Conservation (phyloP, 2,329 filamentous ascomycete species). For the Juglanconis sp. region DNA sequence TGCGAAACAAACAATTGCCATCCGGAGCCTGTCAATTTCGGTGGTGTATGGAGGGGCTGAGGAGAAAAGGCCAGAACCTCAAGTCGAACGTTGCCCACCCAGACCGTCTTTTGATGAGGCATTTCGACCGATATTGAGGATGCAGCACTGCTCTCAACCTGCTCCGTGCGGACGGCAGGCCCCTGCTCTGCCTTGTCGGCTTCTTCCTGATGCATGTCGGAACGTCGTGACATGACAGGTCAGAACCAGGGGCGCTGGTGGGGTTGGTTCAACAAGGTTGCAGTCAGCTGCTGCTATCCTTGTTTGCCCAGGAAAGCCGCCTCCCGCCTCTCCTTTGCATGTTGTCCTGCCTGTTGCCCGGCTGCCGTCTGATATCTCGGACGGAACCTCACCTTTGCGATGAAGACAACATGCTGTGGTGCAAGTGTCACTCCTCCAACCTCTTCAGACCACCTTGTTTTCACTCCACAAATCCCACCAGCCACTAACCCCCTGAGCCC, state of each 20-base stretch:
- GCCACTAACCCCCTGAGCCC: background rate
- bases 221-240: background rate
- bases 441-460: background rate
- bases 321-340: background rate
- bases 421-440: background rate
- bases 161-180: background rate
- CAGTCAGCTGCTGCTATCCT: conserved; percentile 12
- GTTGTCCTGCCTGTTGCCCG: background rate
- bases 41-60: no score
- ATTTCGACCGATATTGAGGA: background rate
- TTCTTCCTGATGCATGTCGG: background rate
- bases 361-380: background rate
- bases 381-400: background rate
- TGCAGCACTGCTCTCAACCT: conserved; percentile 1
- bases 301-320: conserved; percentile 5
- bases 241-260: background rate
- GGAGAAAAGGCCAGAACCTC: no score
- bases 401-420: background rate
- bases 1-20: no score
- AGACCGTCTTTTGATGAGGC: conserved; percentile 12
- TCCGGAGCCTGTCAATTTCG: no score
- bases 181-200: background rate
- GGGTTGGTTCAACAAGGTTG: conserved; percentile 3
- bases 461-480: background rate
- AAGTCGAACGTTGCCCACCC: background rate